Evolutionary conservation across 2,329 filamentous ascomycete species (phyloP), one percentile per base, ranked within the genome.

Genomic region (Exophiala bonariae): DNA sequence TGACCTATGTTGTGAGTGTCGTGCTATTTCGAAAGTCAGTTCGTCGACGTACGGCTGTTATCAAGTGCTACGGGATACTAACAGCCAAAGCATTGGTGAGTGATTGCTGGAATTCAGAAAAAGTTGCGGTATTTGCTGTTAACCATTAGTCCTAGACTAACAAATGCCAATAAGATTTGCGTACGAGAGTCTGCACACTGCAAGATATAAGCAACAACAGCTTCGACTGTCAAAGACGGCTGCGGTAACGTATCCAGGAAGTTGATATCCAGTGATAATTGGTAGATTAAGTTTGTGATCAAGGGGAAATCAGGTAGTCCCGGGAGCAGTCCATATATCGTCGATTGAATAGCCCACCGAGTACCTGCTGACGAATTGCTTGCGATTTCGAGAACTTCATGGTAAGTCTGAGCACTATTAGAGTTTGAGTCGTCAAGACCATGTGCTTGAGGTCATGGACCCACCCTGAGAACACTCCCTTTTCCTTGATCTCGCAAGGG

Each of bases 1-100:
- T 41, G 39, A 31, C 39, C 39, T 10, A 41, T 31, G 19, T 41
- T 28, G 16, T 31, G 19, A 19, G 39, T 33, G 20, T 41, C 39
- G 31, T 17, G 39, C 39, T 41, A 31, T 26, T 6, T 19, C 11
- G 23, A 18, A 32, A 17, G 18, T 41, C n/a, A 31, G 23, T 41
- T 22, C 16, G 22, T 26, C 23, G 23, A 26, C 23, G 23, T 11
- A 26, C 23, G 23, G 23, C 23, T 26, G 11, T 26, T 26, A 26
- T 26, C 11, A 26, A 6, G 6, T 26, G 23, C 23, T 26, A 11
- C 11, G 23, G 23, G 23, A 26, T 26, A 26, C 23, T 26, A 26
- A 26, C 14, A 30, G 23, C 28, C 22, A 31, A 41, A 30, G 11
- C 18, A 11, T 26, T 26, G 23, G 23, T 26, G 23, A 26, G 23